phyloP scores from a whole-genome alignment of 495 filamentous ascomycete genomes.

The Darksidea phi region DNA sequence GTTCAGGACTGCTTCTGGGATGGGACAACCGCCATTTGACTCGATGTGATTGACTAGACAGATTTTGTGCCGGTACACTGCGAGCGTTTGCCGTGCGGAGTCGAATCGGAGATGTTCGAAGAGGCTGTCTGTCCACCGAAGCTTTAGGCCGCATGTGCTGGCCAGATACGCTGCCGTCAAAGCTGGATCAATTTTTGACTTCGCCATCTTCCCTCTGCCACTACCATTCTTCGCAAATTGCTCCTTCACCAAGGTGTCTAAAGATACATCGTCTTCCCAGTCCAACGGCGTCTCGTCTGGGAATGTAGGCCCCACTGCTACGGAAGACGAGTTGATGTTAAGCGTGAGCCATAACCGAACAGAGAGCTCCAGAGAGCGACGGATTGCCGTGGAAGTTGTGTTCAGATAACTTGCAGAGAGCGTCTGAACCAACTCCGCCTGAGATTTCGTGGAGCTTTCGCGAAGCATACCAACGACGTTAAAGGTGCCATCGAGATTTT shows the following conservation, averaged over 20 bases:
- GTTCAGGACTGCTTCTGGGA: constrained; percentile 2
- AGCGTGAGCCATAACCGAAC: constrained; percentile 15
- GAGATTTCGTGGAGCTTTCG: background rate
- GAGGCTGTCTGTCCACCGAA: constrained; percentile 13
- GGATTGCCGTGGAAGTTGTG: background rate
- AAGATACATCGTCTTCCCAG: background rate
- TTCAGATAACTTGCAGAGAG: background rate
- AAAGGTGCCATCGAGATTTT: background rate
- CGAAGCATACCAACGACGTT: background rate
- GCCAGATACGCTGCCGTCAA: constrained; percentile 18
- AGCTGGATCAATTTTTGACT: background rate
- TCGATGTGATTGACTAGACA: constrained; percentile 14
- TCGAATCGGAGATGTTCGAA: constrained; percentile 8
- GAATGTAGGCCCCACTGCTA: constrained; percentile 12
- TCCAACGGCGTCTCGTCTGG: constrained; percentile 7
- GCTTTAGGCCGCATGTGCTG: constrained; percentile 6
- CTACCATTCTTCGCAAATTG: background rate
- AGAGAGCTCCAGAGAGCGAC: constrained; percentile 8
- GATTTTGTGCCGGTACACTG: constrained; percentile 17
- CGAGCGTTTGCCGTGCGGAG: background rate
- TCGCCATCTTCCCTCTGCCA: background rate
- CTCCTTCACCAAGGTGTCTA: background rate
- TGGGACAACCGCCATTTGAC: background rate
- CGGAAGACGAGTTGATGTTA: constrained; percentile 7
- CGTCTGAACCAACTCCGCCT: background rate